Evolutionary conservation across 768 basidiomycete genomes (phyloP), one percentile per base, ranked within the genome.

Genomic region (Boletales sp.): DNA sequence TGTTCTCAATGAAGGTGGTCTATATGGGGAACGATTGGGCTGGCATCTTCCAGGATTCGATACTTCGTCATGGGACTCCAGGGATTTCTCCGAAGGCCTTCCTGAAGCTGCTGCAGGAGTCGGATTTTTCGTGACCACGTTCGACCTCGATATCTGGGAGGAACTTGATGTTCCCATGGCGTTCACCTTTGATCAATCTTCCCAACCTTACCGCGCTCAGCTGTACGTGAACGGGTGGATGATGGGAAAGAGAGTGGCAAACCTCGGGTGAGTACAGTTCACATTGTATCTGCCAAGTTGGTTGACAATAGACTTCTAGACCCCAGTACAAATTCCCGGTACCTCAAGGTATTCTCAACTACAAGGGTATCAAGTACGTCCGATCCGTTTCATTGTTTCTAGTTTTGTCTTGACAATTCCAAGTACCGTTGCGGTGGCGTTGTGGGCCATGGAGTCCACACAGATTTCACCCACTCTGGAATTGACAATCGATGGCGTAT

Each of bases 181-280:
- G 13, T 88, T 91, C 61, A 80, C 75, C 1, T 91, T 90, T 61
- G 77, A 82, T 42, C 76, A 83, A 41, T 65, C 75, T 2, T 75
- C 75, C 5, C 82, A 86, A 58, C 76, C 86, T 19, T 91, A 90
- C 59, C 78, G 89, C 14, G 82, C 84, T 4, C 73, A 81, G 39
- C 57, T 92, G 37, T 91, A 87, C 51, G 84, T 92, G 17, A 91
- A 93, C 57, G 90, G 90, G 12, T 93, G 90, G 90, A 85, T 86
- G 80, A 88, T 88, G 80, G 90, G 90, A 9, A 91, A 90, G 69
- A 66, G 83, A 17, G 75, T 86, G n/a, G 82, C 70, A 13, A 84
- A 87, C 58, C 75, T 87, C 2, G 85, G 86, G 87, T 81, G 53
- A 50, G 76, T 63, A 13, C 32, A 33, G 12, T 28, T 49, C 37